Evolutionary conservation across 2,329 filamentous ascomycete species (phyloP).

Genomic region (Metarhizium anisopliae): DNA sequence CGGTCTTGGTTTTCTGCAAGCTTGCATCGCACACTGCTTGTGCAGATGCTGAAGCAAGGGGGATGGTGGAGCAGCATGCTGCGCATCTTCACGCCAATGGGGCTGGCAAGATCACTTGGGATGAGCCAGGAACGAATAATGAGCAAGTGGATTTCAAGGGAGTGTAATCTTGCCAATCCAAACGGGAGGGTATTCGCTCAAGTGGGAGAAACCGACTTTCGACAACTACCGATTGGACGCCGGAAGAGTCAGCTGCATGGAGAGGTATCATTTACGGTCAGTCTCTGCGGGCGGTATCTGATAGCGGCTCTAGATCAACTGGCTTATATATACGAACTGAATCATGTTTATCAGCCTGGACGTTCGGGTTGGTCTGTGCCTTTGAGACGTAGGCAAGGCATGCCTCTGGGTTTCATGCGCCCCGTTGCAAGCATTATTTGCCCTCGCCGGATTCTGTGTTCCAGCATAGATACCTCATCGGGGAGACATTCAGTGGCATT

Average conservation of each 20-base stretch:
- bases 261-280: constrained; percentile 37
- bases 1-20: constrained; percentile 50
- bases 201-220: constrained; percentile 27
- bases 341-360: constrained; percentile 23
- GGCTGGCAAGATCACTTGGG: constrained; percentile 6
- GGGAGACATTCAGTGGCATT: constrained; percentile 47
- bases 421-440: constrained; percentile 47
- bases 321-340: constrained; percentile 46
- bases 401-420: constrained; percentile 20
- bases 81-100: constrained; percentile 16
- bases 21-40: constrained; percentile 40
- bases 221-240: constrained; percentile 18
- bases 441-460: constrained; percentile 45
- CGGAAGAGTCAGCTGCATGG: constrained; percentile 15
- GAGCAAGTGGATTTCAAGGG: constrained; percentile 33
- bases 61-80: constrained; percentile 39
- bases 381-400: constrained; percentile 14
- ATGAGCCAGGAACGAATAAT: constrained; percentile 21
- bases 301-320: constrained; percentile 43
- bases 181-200: constrained; percentile 20
- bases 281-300: constrained; percentile 49
- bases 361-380: constrained; percentile 17
- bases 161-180: constrained; percentile 21
- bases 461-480: constrained; percentile 54
- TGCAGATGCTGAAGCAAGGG: constrained; percentile 43